These are phyloP conservation scores for Cladosporium sp. DNA, from an alignment of 2,329 filamentous ascomycete genomes.

Conservation along the genomic window DNA sequence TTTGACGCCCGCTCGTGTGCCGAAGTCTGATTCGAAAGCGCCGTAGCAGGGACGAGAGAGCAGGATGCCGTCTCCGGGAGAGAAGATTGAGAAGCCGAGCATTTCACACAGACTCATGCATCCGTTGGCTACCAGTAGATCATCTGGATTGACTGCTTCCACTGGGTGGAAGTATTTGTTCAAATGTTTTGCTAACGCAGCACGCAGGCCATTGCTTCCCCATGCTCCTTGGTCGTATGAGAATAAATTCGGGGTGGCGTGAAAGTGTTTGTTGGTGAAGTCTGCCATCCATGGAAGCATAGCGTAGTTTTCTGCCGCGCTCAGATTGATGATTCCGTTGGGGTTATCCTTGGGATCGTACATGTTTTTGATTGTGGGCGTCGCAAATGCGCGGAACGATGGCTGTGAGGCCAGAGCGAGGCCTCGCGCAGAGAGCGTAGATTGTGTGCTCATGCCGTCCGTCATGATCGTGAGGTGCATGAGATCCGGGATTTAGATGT, in stretches of 20 bases:
- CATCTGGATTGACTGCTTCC: conserved; percentile 35
- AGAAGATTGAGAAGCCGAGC: conserved; percentile 45
- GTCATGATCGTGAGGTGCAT: background rate
- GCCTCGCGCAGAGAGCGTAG: conserved; percentile 15
- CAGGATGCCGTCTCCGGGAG: conserved; percentile 49
- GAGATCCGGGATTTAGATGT: background rate
- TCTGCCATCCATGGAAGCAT: conserved; percentile 20
- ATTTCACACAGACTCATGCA: conserved; percentile 46
- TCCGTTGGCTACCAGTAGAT: conserved; percentile 45
- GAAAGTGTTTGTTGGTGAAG: conserved; percentile 13
- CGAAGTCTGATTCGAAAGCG: conserved; percentile 52
- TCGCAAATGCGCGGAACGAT: conserved; percentile 22
- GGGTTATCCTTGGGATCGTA: conserved; percentile 34
- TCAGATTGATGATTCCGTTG: conserved; percentile 33
- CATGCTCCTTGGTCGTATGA: conserved; percentile 44
- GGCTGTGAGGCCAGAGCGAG: conserved; percentile 9
- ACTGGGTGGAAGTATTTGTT: conserved; percentile 44
- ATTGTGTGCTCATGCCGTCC: background rate
- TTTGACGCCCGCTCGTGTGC: conserved; percentile 43
- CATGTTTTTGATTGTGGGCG: conserved; percentile 21
- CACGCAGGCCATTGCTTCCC: conserved; percentile 42
- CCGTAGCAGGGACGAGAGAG: conserved; percentile 50
- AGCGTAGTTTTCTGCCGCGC: conserved; percentile 32
- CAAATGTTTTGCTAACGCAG: conserved; percentile 44
- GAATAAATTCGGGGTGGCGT: conserved; percentile 12